Conservation (phyloP, 2,329 filamentous ascomycete genomes). For the Epichloe sibirici region DNA sequence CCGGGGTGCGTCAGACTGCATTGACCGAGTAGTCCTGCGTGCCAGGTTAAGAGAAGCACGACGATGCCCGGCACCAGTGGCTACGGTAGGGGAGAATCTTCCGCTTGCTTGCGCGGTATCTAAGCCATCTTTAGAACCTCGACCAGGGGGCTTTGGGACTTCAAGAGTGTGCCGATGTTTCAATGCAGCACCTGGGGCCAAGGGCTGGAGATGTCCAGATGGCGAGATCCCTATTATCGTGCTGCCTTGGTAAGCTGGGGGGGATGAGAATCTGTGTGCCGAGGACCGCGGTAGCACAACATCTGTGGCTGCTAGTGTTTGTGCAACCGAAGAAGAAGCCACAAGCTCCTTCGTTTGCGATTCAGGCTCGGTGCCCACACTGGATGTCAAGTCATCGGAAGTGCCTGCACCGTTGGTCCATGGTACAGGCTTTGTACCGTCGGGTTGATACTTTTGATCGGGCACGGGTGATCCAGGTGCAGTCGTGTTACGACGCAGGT, state of each 20-base stretch:
- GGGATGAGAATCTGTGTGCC: constrained; percentile 52
- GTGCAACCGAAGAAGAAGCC: neutral
- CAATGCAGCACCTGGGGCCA: constrained; percentile 36
- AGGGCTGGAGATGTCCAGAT: constrained; percentile 39
- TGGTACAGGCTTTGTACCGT: neutral
- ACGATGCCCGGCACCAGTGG: constrained; percentile 45
- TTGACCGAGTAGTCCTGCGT: constrained; percentile 69
- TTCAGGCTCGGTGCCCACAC: neutral
- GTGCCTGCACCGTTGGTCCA: neutral
- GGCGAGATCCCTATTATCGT: constrained; percentile 29
- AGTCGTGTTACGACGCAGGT: neutral
- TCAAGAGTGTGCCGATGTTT: constrained; percentile 82
- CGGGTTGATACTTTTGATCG: neutral
- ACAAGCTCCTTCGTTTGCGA: neutral
- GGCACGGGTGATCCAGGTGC: neutral
- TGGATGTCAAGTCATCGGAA: neutral
- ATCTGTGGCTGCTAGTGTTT: constrained; percentile 1
- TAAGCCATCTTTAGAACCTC: constrained; percentile 60
- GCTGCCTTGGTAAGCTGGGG: constrained; percentile 40
- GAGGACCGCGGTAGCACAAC: constrained; percentile 11
- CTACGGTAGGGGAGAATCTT: constrained; percentile 60
- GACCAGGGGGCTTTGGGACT: constrained; percentile 60
- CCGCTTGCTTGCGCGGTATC: constrained; percentile 60
- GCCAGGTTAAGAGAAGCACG: constrained; percentile 75
- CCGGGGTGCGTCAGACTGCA: constrained; percentile 70